Evolutionary conservation across 1,284 basidiomycete genomes (phyloP), one percentile per base, ranked within the genome.

Genomic region (Apiotrichum veenhuisii): DNA sequence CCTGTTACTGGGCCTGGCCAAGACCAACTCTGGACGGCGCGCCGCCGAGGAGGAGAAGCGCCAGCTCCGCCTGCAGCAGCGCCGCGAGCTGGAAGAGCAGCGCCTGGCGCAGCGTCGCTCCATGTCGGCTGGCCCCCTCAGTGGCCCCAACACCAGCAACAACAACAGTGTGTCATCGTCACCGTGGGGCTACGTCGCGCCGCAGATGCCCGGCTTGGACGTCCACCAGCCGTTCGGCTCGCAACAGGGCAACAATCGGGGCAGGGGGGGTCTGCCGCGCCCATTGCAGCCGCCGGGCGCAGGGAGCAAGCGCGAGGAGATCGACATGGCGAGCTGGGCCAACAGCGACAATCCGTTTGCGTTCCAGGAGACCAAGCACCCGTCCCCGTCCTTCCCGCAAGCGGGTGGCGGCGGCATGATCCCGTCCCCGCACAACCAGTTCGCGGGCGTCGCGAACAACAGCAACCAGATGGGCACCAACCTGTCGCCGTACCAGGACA

Each of bases 131-230:
- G 58, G 57, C 25, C 15, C 46, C n/a, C n/a, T 47, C 41, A 41
- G 41, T 12, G 12, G 12, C 30, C 30, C 30, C 30, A 46, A 43
- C 23, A 64, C 62, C 20, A 50, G 58, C 12, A 50, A 47, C 49
- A 47, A 36, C 33, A 52, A 57, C n/a, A 47, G 42, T 15, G 48
- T 59, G 36, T 55, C 59, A 43, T 44, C 52, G 18, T 68, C 63
- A 43, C 74, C 76, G 2, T 77, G 76, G 76, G 74, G 69, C 3
- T 77, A 76, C 52, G 68, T 74, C 12, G 73, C 75, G 4, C 76
- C 76, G 11, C 66, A 66, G 40, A 76, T 77, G 71, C 71, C 73
- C 9, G 73, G 73, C 2, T 52, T 77, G 45, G 74, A 77, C 55
- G 75, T 77, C 2, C 72, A 75, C 46, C 74, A 76, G 59, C 76